These are phyloP conservation scores for Fusarium verrucosum DNA, from an alignment of 2,329 filamentous ascomycete genomes.

Conservation along the genomic window DNA sequence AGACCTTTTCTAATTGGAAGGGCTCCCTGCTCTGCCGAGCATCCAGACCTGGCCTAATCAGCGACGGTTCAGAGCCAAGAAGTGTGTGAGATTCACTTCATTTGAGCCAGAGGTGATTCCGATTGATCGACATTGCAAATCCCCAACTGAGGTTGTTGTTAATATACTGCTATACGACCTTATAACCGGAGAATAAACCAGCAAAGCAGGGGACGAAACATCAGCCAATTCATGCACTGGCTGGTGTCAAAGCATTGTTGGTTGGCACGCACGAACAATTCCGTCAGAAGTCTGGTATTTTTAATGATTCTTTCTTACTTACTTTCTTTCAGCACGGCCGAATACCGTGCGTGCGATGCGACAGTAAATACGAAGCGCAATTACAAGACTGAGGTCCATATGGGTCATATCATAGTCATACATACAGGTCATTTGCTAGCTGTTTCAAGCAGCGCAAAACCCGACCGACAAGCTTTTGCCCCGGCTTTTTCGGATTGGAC, in stretches of 20 bases:
- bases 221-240: conserved; percentile 1
- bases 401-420: conserved; percentile 17
- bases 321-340: conserved; percentile 10
- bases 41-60: conserved; percentile 15
- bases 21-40: conserved; percentile 14
- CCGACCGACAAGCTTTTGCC: conserved; percentile 36
- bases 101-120: conserved; percentile 32
- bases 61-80: conserved; percentile 30
- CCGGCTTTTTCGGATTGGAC: conserved; percentile 19
- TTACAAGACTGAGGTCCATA: conserved; percentile 25
- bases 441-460: conserved; percentile 27
- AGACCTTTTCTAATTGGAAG: conserved; percentile 27
- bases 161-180: not conserved
- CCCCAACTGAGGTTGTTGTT: conserved; percentile 4
- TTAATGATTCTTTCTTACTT: too few relatives aligned
- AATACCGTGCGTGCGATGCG: conserved; percentile 10
- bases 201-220: not conserved
- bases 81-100: conserved; percentile 25
- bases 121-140: conserved; percentile 38
- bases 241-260: not conserved
- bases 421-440: conserved; percentile 11
- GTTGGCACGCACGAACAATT: not conserved
- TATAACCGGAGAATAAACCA: conserved; percentile 3
- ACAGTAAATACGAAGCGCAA: conserved; percentile 35
- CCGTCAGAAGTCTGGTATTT: not conserved